Evolutionary conservation across 352 stramenopile genomes (phyloP).

Genomic region (Pythium myriotylum): DNA sequence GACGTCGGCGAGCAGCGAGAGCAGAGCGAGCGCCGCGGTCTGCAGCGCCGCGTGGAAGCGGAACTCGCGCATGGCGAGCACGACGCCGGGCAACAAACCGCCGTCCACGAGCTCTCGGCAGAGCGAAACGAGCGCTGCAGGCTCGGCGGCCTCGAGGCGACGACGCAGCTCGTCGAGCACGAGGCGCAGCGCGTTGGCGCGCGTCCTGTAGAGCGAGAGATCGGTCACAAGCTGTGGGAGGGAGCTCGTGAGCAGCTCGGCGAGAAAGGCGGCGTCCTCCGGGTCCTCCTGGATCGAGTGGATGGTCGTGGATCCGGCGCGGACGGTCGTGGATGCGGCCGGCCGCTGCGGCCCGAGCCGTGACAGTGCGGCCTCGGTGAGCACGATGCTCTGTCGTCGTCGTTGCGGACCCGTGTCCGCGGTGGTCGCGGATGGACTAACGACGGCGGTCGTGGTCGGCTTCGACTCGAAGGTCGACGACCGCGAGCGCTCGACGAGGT

Average conservation of each 20-base stretch:
- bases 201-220: constrained; percentile 39
- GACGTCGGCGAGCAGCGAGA: constrained; percentile 46
- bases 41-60: constrained; percentile 61
- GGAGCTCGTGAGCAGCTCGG: constrained; percentile 11
- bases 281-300: constrained; percentile 12
- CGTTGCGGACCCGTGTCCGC: background rate
- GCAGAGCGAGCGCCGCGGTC: constrained; percentile 44
- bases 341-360: constrained; percentile 4
- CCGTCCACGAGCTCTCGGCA: constrained; percentile 51
- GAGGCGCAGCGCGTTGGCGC: constrained; percentile 41
- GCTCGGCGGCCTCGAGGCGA: constrained; percentile 34
- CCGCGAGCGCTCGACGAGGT: constrained; percentile 34
- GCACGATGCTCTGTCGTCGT: constrained; percentile 9
- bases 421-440: background rate
- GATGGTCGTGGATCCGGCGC: background rate
- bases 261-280: constrained; percentile 23
- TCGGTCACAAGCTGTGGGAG: constrained; percentile 34
- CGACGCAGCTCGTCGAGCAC: constrained; percentile 38
- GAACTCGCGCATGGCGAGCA: constrained; percentile 62
- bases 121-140: constrained; percentile 25
- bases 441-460: background rate
- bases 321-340: background rate
- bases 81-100: constrained; percentile 39
- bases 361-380: background rate
- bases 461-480: background rate